Percentiles rank a stretch among this genome's conserved stretches.
These are phyloP conservation scores for Xerocomellus intermedius DNA, from an alignment of 768 basidiomycete genomes.

Conservation along the genomic window DNA sequence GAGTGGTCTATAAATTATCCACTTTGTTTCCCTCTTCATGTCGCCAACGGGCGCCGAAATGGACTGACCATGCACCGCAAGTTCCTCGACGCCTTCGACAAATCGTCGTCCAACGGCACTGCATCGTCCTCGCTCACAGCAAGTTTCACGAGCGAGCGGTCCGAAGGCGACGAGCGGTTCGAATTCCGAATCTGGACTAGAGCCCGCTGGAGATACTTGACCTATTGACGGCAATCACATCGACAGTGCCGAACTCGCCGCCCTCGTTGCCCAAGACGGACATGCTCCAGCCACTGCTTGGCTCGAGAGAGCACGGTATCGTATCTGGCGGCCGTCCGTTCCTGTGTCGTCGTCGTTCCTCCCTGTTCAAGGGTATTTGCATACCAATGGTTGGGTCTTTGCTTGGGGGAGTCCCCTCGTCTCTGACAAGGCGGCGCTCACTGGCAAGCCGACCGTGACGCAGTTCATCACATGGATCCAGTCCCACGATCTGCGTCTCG, in stretches of 20 bases:
- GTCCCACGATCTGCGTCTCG: constrained; percentile 45
- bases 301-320: constrained; percentile 59
- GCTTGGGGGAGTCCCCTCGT: constrained; percentile 66
- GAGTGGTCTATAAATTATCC: background rate
- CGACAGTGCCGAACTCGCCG: constrained; percentile 34
- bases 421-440: constrained; percentile 38
- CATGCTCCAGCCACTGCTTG: constrained; percentile 70
- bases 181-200: constrained; percentile 1
- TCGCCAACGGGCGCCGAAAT: too few species aligned
- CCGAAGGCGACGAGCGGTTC: background rate
- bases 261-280: constrained; percentile 62
- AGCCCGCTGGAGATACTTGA: constrained; percentile 7
- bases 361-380: constrained; percentile 61
- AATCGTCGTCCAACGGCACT: background rate
- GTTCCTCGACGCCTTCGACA: background rate
- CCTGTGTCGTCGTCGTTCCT: constrained; percentile 37
- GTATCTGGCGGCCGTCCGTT: constrained; percentile 44
- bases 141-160: constrained; percentile 1
- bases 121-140: background rate
- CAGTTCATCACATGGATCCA: constrained; percentile 48
- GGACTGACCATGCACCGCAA: background rate
- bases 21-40: background rate
- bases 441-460: constrained; percentile 27
- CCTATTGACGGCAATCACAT: constrained; percentile 3
- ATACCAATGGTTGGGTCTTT: constrained; percentile 50